phyloP scores from a whole-genome alignment of 768 basidiomycete genomes.

The Tricholoma hemisulphureum region DNA sequence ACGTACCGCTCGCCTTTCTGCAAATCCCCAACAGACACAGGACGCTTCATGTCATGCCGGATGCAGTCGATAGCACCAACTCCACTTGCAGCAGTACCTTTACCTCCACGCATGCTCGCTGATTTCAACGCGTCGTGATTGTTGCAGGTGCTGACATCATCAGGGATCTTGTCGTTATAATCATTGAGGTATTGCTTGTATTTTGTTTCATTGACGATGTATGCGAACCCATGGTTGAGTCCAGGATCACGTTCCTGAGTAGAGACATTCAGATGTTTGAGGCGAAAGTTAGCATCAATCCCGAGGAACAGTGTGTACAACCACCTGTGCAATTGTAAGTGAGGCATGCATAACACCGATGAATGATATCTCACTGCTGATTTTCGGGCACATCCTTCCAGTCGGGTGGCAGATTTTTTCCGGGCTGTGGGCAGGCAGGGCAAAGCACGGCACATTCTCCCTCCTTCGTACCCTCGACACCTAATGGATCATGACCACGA shows the following conservation, averaged over 20 bases:
- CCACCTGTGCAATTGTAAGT: neutral
- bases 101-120: constrained; percentile 6
- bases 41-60: constrained; percentile 19
- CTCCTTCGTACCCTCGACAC: constrained; percentile 10
- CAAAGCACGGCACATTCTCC: constrained; percentile 26
- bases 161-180: too few relatives aligned
- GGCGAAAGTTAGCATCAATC: constrained; percentile 24
- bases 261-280: constrained; percentile 18
- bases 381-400: constrained; percentile 15
- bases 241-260: constrained; percentile 16
- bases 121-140: constrained; percentile 13
- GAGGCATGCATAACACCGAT: neutral
- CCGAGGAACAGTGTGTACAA: constrained; percentile 17
- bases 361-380: neutral
- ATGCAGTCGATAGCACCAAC: constrained; percentile 21
- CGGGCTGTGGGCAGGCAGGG: constrained; percentile 27
- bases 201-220: constrained; percentile 4
- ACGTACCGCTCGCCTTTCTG: constrained; percentile 7
- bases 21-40: constrained; percentile 8
- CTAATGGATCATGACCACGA: constrained; percentile 14
- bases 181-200: constrained; percentile 14
- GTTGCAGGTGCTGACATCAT: constrained; percentile 15
- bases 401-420: constrained; percentile 20
- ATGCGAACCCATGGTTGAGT: constrained; percentile 11
- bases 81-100: constrained; percentile 16